Percentiles rank a stretch among this genome's conserved stretches.
These are phyloP conservation scores for Penicillium sclerotigenum DNA, from an alignment of 2,329 filamentous ascomycete species.

Conservation along the genomic window DNA sequence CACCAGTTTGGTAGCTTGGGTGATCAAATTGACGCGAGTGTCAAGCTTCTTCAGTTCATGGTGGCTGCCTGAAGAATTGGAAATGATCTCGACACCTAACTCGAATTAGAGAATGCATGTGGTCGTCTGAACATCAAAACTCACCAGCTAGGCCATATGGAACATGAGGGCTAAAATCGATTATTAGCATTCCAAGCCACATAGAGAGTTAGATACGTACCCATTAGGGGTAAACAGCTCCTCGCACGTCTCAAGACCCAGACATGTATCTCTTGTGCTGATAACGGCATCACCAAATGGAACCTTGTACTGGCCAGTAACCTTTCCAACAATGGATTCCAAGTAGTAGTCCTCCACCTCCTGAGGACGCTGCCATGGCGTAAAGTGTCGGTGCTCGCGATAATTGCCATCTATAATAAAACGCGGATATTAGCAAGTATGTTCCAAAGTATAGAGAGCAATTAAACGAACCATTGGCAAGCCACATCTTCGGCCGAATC, in stretches of 20 bases:
- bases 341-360: constrained; percentile 63
- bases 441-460: background rate
- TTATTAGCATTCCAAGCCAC: background rate
- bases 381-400: constrained; percentile 61
- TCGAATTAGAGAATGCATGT: background rate
- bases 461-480: constrained; percentile 55
- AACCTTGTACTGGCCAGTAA: constrained; percentile 56
- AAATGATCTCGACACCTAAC: constrained; percentile 63
- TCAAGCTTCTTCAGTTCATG: constrained; percentile 66
- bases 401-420: constrained; percentile 57
- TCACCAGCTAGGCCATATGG: constrained; percentile 54
- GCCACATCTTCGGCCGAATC: constrained; percentile 68
- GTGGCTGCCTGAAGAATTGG: constrained; percentile 68
- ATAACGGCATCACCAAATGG: constrained; percentile 68
- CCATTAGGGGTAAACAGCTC: constrained; percentile 60
- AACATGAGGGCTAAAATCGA: background rate
- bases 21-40: constrained; percentile 62
- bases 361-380: constrained; percentile 58
- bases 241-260: constrained; percentile 66
- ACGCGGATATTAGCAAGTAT: background rate
- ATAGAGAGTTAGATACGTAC: background rate
- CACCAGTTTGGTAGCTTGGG: constrained; percentile 55
- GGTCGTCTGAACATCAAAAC: constrained; percentile 30
- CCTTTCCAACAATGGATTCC: constrained; percentile 56
- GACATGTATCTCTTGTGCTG: constrained; percentile 58